Conservation (phyloP, 1,284 basidiomycete genomes). For the Chalciporus sp. region DNA sequence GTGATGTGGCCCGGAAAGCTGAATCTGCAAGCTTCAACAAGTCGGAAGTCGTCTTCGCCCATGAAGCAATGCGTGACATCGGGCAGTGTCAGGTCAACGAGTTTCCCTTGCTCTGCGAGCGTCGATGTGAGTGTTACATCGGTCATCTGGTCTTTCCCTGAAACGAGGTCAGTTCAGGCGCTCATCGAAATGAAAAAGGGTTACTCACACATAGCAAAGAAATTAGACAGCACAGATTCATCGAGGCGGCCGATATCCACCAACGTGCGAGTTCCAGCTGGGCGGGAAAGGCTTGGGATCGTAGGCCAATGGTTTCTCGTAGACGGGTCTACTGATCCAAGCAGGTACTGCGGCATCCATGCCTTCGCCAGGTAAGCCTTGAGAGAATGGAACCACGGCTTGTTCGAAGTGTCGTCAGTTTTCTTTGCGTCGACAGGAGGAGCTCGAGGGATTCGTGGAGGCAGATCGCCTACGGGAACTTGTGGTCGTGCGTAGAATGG, state of each 20-base stretch:
- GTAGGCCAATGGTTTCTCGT: conserved; percentile 9
- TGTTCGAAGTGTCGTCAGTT: not conserved
- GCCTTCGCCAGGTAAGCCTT: conserved; percentile 6
- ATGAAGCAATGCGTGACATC: not conserved
- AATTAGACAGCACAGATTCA: not conserved
- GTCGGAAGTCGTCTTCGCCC: conserved; percentile 1
- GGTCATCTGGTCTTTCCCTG: conserved; percentile 3
- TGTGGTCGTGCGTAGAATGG: not conserved
- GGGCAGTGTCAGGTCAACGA: conserved; percentile 7
- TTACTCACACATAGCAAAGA: conserved; percentile 3
- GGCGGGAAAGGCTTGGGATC: conserved; percentile 4
- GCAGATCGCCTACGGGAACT: not conserved
- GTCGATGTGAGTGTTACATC: conserved; percentile 4
- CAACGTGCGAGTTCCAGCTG: conserved; percentile 7
- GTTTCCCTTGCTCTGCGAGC: not conserved
- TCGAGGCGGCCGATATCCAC: conserved; percentile 10
- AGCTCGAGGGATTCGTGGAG: not conserved
- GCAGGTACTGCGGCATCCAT: conserved; percentile 14
- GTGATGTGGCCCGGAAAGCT: conserved; percentile 8
- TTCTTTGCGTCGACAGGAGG: not conserved
- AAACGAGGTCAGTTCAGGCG: not conserved
- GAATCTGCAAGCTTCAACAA: conserved; percentile 2
- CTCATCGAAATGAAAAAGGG: not conserved
- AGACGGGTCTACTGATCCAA: conserved; percentile 1
- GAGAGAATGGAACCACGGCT: conserved; percentile 9